Evolutionary conservation across 805 yeast genomes (phyloP).

Genomic region (Metschnikowia reukaufii): DNA sequence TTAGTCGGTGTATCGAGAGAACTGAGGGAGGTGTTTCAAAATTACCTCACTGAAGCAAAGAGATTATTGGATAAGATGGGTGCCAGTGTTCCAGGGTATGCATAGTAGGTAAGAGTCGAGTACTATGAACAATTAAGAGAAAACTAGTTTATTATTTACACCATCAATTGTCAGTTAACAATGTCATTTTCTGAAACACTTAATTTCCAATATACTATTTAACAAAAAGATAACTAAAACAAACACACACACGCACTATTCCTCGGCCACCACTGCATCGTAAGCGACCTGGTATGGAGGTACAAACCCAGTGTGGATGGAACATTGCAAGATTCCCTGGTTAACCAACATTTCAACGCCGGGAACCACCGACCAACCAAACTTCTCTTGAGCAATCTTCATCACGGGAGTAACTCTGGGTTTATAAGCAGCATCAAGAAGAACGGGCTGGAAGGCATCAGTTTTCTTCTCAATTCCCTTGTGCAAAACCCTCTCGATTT

Average conservation of each 20-base stretch:
- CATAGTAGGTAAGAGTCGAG: background rate
- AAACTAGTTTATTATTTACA: too few relatives aligned
- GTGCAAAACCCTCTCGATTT: constrained; percentile 48
- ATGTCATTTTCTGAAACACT: too few relatives aligned
- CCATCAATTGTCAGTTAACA: too few relatives aligned
- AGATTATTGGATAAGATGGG: background rate
- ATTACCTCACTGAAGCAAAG: background rate
- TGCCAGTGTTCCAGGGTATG: background rate
- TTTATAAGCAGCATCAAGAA: constrained; percentile 93
- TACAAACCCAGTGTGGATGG: constrained; percentile 64
- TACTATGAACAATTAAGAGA: too few relatives aligned
- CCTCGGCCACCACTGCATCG: constrained; percentile 51
- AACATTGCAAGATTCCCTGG: constrained; percentile 90
- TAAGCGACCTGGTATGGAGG: constrained; percentile 66
- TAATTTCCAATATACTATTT: too few relatives aligned
- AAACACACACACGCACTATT: too few relatives aligned
- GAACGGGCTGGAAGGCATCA: constrained; percentile 48
- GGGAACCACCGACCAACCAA: constrained; percentile 77
- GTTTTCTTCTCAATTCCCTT: constrained; percentile 34
- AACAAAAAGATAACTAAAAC: too few relatives aligned
- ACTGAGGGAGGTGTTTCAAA: background rate
- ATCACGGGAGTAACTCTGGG: constrained; percentile 85
- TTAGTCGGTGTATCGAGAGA: background rate
- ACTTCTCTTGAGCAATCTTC: constrained; percentile 64
- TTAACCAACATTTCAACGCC: constrained; percentile 91